Conservation (phyloP, 2,329 filamentous ascomycete species). For the Fonsecaea monophora region DNA sequence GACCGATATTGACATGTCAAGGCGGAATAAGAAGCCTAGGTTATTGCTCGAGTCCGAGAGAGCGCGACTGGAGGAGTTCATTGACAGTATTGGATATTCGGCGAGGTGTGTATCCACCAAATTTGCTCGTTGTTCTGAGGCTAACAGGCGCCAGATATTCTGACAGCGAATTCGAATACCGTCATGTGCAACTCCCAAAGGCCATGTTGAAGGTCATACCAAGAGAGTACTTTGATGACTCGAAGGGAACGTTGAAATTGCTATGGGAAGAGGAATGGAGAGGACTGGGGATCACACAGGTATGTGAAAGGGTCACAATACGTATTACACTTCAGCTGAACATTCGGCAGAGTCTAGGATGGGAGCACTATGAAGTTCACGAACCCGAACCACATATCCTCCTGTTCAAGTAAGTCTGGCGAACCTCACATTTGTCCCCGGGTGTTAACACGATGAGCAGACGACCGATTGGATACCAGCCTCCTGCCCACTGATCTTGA, state of each 20-base stretch:
- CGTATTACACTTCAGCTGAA: slow-evolving; percentile 27
- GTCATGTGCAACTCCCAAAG: slow-evolving; percentile 96
- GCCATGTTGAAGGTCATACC: slow-evolving; percentile 98
- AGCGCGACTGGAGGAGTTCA: slow-evolving; percentile 84
- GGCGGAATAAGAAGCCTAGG: slow-evolving; percentile 86
- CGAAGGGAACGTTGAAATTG: slow-evolving; percentile 91
- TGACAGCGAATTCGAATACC: slow-evolving; percentile 92
- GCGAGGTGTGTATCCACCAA: slow-evolving; percentile 66
- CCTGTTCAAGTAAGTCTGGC: slow-evolving; percentile 84
- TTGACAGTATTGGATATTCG: slow-evolving; percentile 95
- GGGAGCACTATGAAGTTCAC: slow-evolving; percentile 99
- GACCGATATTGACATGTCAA: slow-evolving; percentile 74
- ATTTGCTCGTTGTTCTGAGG: neutral
- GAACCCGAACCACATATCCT: slow-evolving; percentile 98
- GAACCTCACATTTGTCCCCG: slow-evolving; percentile 26
- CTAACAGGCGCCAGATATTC: slow-evolving; percentile 71
- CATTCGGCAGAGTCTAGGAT: slow-evolving; percentile 79
- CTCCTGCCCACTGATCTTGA: slow-evolving; percentile 58
- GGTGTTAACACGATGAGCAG: slow-evolving; percentile 52
- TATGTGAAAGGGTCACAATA: slow-evolving; percentile 50
- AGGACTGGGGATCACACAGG: slow-evolving; percentile 95
- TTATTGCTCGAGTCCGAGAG: slow-evolving; percentile 81
- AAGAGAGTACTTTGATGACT: slow-evolving; percentile 87
- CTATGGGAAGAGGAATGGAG: slow-evolving; percentile 99
- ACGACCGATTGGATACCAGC: slow-evolving; percentile 83